Evolutionary conservation across 2,329 filamentous ascomycete species (phyloP).

Genomic region (Blumeria graminis): DNA sequence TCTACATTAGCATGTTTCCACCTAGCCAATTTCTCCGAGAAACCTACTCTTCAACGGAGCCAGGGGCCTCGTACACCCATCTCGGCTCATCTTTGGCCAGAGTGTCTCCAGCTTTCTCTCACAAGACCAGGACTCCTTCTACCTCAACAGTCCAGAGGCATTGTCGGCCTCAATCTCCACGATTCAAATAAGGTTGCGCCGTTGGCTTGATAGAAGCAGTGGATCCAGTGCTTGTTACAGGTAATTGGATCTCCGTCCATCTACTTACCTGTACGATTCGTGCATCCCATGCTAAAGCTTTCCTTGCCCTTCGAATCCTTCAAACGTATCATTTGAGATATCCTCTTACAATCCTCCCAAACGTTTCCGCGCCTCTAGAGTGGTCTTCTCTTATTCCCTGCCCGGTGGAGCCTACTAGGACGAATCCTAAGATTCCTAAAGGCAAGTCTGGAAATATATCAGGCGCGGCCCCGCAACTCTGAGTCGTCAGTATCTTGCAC

Average conservation of each 20-base stretch:
- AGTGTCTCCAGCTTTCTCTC: too few relatives aligned
- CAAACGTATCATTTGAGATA: neutral
- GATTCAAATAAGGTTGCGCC: neutral
- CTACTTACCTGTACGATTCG: neutral
- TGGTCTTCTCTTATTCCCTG: neutral
- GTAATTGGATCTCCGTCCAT: neutral
- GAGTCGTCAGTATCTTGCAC: neutral
- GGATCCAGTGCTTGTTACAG: neutral
- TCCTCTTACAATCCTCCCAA: slow-evolving; percentile 1
- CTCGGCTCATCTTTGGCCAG: too few relatives aligned
- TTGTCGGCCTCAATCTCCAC: neutral
- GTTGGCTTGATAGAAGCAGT: neutral
- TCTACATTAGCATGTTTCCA: too few relatives aligned
- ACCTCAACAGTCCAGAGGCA: too few relatives aligned
- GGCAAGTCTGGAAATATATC: slow-evolving; percentile 1
- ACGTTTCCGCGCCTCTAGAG: neutral
- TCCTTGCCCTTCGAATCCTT: neutral
- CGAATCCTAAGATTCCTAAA: neutral
- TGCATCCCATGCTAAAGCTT: neutral
- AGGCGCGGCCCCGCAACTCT: neutral
- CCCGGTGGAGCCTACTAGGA: neutral
- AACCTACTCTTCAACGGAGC: too few relatives aligned
- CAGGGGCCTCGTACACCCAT: too few relatives aligned
- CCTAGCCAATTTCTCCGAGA: too few relatives aligned
- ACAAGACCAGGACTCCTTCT: too few relatives aligned